Base-by-base conservation (phyloP, 2,329 filamentous ascomycete genomes). In the Pestalotiopsis sp. region DNA sequence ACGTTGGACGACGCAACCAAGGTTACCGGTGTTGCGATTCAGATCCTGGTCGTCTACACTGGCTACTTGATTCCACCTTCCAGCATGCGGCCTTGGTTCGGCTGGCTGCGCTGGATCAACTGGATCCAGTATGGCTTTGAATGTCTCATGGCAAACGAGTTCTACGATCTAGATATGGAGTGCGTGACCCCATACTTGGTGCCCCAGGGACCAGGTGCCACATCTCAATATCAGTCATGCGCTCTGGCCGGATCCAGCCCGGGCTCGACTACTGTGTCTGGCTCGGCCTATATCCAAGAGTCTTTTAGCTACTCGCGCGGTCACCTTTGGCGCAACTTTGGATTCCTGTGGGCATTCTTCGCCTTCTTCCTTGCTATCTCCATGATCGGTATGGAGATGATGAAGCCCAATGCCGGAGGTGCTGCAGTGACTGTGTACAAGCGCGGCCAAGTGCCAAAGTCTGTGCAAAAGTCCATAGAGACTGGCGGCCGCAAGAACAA, bases 121-220 rank as follows among this genome's bases (percentile, higher is more conserved):
- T 90, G 89, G 4, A 84, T 92, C 3, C 86, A 89, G 66, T 92
- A 91, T 72, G 87, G 85, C 0, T 92, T 91, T 71, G 90, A 92
- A 76, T 83, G 82, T 2, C 74, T 91, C 1, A 84, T 91, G 80
- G 78, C 86, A 0, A 91, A 91, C 71, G 89, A 91, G 73, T 90
- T 91, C 69, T 83, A 88, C 69, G 79, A 81, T 38, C 78, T 90
- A 1, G 77, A 85, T 1, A 83, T 91, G 36, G 75, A 84, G 68
- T 92, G 90, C 71, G 82, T 82, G 2, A 76, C 84, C 2, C 86
- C 87, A 0, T 87, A 83, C 66, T 79, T 91, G 31, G 85, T 90
- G 1, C 89, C 89, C 0, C 75, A 82, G 20, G 81, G 85, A 0
- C 84, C 84, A 0, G 80, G 79, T 4, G 31, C 59, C 14, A 39